Evolutionary conservation across 208 protist species (phyloP).

Genomic region (Endotrypanum monterogeii): DNA sequence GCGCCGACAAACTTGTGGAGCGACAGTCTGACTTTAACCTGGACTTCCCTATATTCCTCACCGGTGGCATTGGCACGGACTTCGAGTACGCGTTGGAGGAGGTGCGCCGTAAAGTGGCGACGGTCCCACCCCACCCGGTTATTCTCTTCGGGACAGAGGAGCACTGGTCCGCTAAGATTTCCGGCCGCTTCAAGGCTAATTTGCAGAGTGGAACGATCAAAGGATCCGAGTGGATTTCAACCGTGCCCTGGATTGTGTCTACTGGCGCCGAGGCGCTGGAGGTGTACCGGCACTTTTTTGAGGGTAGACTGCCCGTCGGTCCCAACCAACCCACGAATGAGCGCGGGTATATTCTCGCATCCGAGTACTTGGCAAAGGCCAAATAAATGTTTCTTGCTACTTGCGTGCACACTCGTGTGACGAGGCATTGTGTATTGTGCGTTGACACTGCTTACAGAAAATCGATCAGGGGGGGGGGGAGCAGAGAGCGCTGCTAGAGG

Average conservation of each 20-base stretch:
- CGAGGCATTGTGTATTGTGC: not conserved
- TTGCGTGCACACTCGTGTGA: not conserved
- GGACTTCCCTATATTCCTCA: slow-evolving; percentile 93
- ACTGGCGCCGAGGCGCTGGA: slow-evolving; percentile 87
- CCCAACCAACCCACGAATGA: slow-evolving; percentile 69
- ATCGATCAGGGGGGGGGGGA: not conserved
- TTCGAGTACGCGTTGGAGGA: slow-evolving; percentile 95
- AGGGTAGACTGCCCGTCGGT: slow-evolving; percentile 72
- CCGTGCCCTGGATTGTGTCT: slow-evolving; percentile 85
- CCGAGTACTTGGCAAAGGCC: slow-evolving; percentile 55
- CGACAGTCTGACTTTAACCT: slow-evolving; percentile 94
- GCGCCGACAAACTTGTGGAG: slow-evolving; percentile 91
- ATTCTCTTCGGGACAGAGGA: slow-evolving; percentile 85
- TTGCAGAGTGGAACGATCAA: slow-evolving; percentile 83
- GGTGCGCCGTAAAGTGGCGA: slow-evolving; percentile 93
- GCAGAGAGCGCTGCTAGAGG: too few species aligned
- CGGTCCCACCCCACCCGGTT: slow-evolving; percentile 79
- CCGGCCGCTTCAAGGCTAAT: slow-evolving; percentile 78
- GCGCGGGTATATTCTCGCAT: slow-evolving; percentile 86
- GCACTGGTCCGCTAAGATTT: slow-evolving; percentile 85
- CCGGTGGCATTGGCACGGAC: slow-evolving; percentile 92
- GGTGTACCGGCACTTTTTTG: slow-evolving; percentile 88
- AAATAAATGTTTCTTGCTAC: slow-evolving; percentile 17
- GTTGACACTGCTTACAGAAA: not conserved
- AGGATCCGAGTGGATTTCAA: slow-evolving; percentile 93